Percentiles rank a stretch among this genome's conserved stretches.
Conservation (phyloP, 2,329 filamentous ascomycete species). For the Alternaria sp. region DNA sequence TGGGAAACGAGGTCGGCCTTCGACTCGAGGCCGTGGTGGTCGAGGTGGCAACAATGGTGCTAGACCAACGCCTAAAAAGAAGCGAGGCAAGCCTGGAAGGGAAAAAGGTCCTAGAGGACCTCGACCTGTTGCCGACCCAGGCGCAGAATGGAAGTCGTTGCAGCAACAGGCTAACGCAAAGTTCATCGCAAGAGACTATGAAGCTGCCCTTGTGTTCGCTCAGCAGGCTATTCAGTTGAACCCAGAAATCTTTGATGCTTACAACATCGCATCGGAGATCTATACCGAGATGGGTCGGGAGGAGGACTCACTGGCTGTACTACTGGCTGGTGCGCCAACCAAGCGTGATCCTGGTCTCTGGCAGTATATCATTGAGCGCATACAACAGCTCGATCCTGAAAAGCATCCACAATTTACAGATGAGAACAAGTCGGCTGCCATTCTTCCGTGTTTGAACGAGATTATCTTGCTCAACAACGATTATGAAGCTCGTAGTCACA, state of each 20-base stretch:
- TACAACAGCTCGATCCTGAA: constrained; percentile 55
- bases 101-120: constrained; percentile 51
- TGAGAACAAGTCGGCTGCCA: constrained; percentile 37
- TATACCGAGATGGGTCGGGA: constrained; percentile 64
- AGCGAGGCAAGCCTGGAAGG: constrained; percentile 35
- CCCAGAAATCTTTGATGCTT: constrained; percentile 69
- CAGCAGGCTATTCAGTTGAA: constrained; percentile 56
- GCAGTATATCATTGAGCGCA: constrained; percentile 64
- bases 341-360: constrained; percentile 65
- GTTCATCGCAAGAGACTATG: constrained; percentile 69
- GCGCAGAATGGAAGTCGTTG: constrained; percentile 73
- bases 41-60: constrained; percentile 31
- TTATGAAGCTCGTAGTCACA: constrained; percentile 62
- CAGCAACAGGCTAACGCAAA: constrained; percentile 72
- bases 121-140: constrained; percentile 70
- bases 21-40: constrained; percentile 37
- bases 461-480: constrained; percentile 63
- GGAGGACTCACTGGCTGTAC: constrained; percentile 63
- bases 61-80: constrained; percentile 31
- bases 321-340: constrained; percentile 67
- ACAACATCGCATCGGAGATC: constrained; percentile 68
- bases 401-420: constrained; percentile 41
- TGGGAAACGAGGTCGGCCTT: constrained; percentile 36
- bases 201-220: constrained; percentile 51
- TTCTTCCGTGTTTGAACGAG: constrained; percentile 49